Base-by-base conservation (phyloP, 176 grass and related monocot species). In the Eleusine coracana region DNA sequence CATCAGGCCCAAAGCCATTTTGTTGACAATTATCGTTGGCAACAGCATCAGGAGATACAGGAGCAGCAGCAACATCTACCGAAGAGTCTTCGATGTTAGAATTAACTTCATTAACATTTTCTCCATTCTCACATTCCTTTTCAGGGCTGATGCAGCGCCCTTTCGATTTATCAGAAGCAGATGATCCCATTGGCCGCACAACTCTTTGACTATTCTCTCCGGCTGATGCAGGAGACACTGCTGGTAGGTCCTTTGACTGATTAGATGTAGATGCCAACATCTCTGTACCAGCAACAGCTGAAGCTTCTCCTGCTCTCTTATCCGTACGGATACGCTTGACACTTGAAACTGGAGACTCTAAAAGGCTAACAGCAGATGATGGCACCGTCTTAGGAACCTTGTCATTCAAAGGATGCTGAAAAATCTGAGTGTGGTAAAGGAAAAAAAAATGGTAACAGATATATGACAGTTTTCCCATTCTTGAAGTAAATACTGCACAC, bases 391-490 rank as follows among this genome's bases (percentile, higher is more conserved):
- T 82, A 75, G 82, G 17, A 84, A 88, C 76, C 88, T 96, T 94
- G 34, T 93, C 89, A 46, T 86, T 93, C 75, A 92, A 88, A 77
- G 90, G 87, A 82, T 93, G 84, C 88, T 94, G 97, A 94, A 99
- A 99, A 86, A 99, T 99, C 97, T 99, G 71, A n/a, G 79, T 34
- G 23, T 27, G 75, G 86, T 27, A 80, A 52, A 76, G 81, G 85
- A 80, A 81, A 82, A 56, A 37, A 29, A 17, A 83, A 17, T 40
- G 3, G 68, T 46, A 70, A 74, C 27, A 83, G 44, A 73, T 80
- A 41, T 80, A 59, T 70, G 36, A 79, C 67, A 84, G 60, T 69
- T 70, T 54, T 71, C 25, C 12, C 66, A 83, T 79, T 38, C 21
- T 51, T 74, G 25, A 85, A 86, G 13, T 82, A 69, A 31, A 64